Percentiles rank a stretch among this genome's conserved stretches.
phyloP scores from a whole-genome alignment of 1,284 basidiomycete species.

The Schizophyllum commune region DNA sequence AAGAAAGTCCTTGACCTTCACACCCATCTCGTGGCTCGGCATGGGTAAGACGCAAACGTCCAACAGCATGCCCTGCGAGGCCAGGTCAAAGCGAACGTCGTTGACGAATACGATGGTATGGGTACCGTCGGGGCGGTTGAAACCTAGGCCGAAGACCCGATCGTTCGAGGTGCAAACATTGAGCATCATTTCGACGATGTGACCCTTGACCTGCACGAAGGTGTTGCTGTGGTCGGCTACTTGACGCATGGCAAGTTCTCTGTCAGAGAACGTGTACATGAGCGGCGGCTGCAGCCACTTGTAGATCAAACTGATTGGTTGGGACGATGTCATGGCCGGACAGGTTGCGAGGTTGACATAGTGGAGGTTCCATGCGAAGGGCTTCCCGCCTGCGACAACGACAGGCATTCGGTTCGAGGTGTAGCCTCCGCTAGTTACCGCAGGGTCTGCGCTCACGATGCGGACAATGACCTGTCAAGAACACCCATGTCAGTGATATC shows the following conservation, averaged over 20 bases:
- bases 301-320: background rate
- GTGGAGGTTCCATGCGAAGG: constrained; percentile 21
- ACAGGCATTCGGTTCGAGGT: constrained; percentile 20
- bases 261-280: too few species aligned
- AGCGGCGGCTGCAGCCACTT: background rate
- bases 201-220: too few species aligned
- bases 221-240: too few species aligned
- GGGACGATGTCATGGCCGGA: background rate
- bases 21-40: constrained; percentile 4
- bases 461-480: background rate
- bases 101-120: constrained; percentile 21
- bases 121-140: constrained; percentile 13
- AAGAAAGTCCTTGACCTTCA: constrained; percentile 7
- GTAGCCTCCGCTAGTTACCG: constrained; percentile 19
- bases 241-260: too few species aligned
- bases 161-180: background rate
- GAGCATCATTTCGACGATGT: too few species aligned
- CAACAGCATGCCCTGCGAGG: constrained; percentile 22
- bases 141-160: constrained; percentile 15
- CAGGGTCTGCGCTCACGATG: background rate
- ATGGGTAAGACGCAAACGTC: constrained; percentile 25
- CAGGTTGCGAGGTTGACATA: constrained; percentile 5
- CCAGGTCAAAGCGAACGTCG: constrained; percentile 21
- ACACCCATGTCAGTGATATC: background rate
- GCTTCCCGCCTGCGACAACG: constrained; percentile 2